phyloP scores from a whole-genome alignment of 164 flowering plant genomes.

The Cinnamomum chago region DNA sequence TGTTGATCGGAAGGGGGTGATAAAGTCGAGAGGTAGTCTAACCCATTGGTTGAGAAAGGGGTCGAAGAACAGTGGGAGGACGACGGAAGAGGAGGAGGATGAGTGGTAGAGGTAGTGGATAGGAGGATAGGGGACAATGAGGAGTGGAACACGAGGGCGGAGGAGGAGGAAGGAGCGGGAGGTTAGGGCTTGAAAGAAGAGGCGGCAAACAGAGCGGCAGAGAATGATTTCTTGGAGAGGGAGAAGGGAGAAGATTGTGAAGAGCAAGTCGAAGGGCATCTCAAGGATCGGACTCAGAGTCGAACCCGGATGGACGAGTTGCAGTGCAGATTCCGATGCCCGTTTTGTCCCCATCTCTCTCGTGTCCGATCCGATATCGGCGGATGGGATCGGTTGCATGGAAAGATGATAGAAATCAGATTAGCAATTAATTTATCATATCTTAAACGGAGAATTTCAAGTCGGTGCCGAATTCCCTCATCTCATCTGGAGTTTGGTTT shows the following conservation, averaged over 20 bases:
- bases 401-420: too few relatives aligned
- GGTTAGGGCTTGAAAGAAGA: background rate
- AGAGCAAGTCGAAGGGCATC: background rate
- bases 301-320: too few relatives aligned
- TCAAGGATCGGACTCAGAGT: background rate
- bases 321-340: too few relatives aligned
- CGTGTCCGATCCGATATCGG: too few relatives aligned
- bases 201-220: background rate
- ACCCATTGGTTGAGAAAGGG: background rate
- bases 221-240: background rate
- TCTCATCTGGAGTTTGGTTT: too few relatives aligned
- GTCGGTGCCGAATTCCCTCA: too few relatives aligned
- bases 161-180: background rate
- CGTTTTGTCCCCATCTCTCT: too few relatives aligned
- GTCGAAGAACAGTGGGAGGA: background rate
- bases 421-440: too few relatives aligned
- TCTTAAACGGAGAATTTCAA: too few relatives aligned
- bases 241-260: background rate
- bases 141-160: background rate
- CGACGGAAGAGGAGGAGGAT: background rate
- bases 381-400: too few relatives aligned
- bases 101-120: background rate
- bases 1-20: conserved; percentile 42
- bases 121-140: background rate
- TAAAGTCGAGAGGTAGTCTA: background rate